Base-by-base conservation (phyloP, 306 rosid species). In the Castanea sativa region DNA sequence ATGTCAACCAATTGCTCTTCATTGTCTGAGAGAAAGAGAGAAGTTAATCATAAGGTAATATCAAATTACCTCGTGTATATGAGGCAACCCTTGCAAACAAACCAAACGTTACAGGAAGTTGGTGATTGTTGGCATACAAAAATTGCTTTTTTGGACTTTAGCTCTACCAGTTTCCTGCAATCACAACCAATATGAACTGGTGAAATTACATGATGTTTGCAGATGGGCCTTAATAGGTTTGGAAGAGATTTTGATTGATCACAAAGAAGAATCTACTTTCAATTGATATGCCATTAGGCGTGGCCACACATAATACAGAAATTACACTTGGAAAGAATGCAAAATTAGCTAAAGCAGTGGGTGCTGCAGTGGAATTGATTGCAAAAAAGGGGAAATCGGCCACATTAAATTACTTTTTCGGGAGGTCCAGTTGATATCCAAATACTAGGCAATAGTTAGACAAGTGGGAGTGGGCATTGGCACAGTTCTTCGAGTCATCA, bases 31-130 rank as follows among this genome's bases (percentile, higher is more conserved):
- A 7, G 10, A 32, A 8, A 19, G 65, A 23, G 65, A 11, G 30
- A 21, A 12, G 4, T 14, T 5, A 25, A 27, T 12, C 30, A 25
- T 35, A 63, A 18, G 69, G 6, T 6, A 35, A 38, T 13, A 21
- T 74, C 4, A 38, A 81, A 55, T 38, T 81, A 93, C 98, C 98
- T 87, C 3, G 87, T 83, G 80, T 80, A 86, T 82, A 87, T 81
- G 80, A 91, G 89, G 65, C 52, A 84, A 32, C 93, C 97, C 73
- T 87, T 86, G 88, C 90, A 90, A 70, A 89, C 85, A 89, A 91
- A 87, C 93, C 94, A 91, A 70, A 90, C 83, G 77, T 86, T 90
- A 85, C 98, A 93, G 72, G 86, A 86, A 8, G 63, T 71, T 3
- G 86, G 89, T 63, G 92, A 90, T 55, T 84, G 83, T 57, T 87